Evolutionary conservation across 331 rosid genomes (phyloP).

Genomic region (Malus hybrid): DNA sequence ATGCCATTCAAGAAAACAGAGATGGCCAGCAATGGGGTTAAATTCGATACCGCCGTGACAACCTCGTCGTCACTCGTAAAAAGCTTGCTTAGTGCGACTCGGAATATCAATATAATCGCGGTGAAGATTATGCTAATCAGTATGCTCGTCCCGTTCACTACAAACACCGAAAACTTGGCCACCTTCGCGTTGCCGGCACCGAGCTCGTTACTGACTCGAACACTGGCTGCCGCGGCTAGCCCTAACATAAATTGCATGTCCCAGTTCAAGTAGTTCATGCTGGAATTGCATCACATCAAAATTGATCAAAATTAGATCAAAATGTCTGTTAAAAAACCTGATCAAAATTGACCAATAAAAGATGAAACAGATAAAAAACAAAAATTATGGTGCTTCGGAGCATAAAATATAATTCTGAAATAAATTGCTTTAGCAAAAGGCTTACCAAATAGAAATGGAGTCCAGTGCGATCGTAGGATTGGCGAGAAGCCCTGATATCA

Average conservation of each 20-base stretch:
- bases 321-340: too few species aligned
- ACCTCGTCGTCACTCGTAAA: conserved; percentile 42
- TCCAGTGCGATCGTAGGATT: conserved; percentile 58
- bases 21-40: conserved; percentile 64
- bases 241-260: conserved; percentile 68
- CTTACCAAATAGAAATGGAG: conserved; percentile 66
- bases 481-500: conserved; percentile 63
- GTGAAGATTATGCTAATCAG: conserved; percentile 49
- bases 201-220: conserved; percentile 66
- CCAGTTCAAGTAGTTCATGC: conserved; percentile 57
- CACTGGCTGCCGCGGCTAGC: conserved; percentile 62
- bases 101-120: conserved; percentile 34
- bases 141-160: conserved; percentile 56
- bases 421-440: not conserved
- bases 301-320: not conserved
- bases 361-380: too few species aligned
- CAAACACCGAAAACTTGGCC: conserved; percentile 55
- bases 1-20: conserved; percentile 71
- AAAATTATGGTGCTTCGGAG: too few species aligned
- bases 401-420: too few species aligned
- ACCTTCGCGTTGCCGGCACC: conserved; percentile 62
- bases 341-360: too few species aligned
- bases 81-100: conserved; percentile 41
- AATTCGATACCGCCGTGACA: conserved; percentile 32
- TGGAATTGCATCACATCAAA: conserved; percentile 15